A percentile compares a stretch with the other conserved stretches of the same genome.
These are phyloP conservation scores for Perkinsus olseni DNA, from an alignment of 169 alveolate species.

Conservation along the genomic window DNA sequence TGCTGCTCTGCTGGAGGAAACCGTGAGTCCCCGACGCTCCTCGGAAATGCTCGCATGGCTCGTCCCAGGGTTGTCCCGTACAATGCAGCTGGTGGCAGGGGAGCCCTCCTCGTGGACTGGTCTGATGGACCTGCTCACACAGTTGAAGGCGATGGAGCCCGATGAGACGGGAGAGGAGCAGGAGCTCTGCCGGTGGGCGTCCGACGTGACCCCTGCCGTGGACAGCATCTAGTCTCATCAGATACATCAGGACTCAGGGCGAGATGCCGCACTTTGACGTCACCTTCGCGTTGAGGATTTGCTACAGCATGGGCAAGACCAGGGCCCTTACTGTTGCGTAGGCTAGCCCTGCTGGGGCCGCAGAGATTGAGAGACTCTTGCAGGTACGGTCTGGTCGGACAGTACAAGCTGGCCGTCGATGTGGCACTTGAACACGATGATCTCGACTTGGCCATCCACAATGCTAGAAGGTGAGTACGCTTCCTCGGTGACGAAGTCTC, in stretches of 20 bases:
- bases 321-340: neutral
- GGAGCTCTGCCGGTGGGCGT: neutral
- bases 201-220: neutral
- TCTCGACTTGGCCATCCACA: neutral
- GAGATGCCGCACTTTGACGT: neutral
- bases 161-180: neutral
- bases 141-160: slow-evolving; percentile 1
- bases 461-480: neutral
- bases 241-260: neutral
- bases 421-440: neutral
- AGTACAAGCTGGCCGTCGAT: neutral
- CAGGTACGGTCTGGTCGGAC: neutral
- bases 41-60: neutral
- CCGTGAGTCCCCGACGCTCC: neutral
- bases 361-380: neutral
- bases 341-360: neutral
- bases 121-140: neutral
- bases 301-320: neutral
- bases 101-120: neutral
- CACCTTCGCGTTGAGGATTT: neutral
- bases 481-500: neutral
- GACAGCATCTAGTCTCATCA: neutral
- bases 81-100: neutral
- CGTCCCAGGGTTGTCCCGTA: neutral
- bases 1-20: neutral